Percentiles rank a stretch among this genome's conserved stretches.
Evolutionary conservation across 1,139 yeast species (phyloP).

Genomic region (Trichomonascaceae sp.): DNA sequence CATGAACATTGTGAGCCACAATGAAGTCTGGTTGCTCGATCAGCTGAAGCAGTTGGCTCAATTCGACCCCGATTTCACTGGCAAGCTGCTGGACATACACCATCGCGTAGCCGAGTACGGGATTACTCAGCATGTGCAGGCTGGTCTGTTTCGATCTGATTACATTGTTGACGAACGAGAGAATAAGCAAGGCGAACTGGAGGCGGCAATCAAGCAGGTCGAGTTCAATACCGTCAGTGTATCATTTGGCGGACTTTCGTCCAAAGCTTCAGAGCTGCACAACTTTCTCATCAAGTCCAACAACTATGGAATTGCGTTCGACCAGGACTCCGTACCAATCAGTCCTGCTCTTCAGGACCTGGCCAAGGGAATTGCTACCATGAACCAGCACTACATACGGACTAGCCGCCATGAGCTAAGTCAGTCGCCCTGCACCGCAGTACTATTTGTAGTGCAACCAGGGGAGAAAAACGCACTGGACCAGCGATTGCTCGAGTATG

Average conservation of each 20-base stretch:
- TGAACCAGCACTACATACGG: slow-evolving; percentile 38
- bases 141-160: slow-evolving; percentile 85
- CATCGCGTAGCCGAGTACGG: slow-evolving; percentile 12
- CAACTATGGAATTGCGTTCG: slow-evolving; percentile 16
- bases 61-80: slow-evolving; percentile 69
- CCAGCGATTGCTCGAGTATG: slow-evolving; percentile 73
- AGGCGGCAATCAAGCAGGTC: slow-evolving; percentile 59
- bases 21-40: slow-evolving; percentile 47
- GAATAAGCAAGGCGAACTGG: slow-evolving; percentile 14
- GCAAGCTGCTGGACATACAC: slow-evolving; percentile 44
- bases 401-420: neutral
- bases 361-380: slow-evolving; percentile 61
- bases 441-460: slow-evolving; percentile 72
- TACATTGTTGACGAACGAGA: slow-evolving; percentile 49
- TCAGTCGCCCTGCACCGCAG: slow-evolving; percentile 22
- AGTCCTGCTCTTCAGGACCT: slow-evolving; percentile 50
- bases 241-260: slow-evolving; percentile 83
- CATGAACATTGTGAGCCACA: slow-evolving; percentile 31
- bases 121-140: slow-evolving; percentile 56
- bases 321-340: slow-evolving; percentile 43
- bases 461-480: slow-evolving; percentile 83
- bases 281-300: slow-evolving; percentile 28
- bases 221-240: slow-evolving; percentile 95
- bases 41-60: slow-evolving; percentile 36
- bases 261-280: slow-evolving; percentile 70